Evolutionary conservation across 106 monocot species (phyloP), one percentile per base, ranked within the genome.

Genomic region (Triglochin maritima): DNA sequence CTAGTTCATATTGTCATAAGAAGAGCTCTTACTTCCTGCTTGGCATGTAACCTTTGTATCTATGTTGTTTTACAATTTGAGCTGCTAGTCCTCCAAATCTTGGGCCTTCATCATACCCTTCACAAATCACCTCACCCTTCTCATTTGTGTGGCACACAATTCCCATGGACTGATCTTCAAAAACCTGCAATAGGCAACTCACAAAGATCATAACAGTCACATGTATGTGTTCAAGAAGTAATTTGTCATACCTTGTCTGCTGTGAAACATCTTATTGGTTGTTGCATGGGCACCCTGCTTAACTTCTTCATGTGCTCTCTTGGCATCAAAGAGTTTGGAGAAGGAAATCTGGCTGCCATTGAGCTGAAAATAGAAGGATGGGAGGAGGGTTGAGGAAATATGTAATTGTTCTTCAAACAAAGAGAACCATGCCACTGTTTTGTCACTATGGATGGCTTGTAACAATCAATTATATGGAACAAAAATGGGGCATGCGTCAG

Each of bases 101-200:
- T 13, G 82, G 82, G 17, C 86, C 86, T 66, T 86, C 86, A 56
- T 86, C 86, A 15, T 69, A 72, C 17, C 82, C 86, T 59, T 86
- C 86, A 44, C 86, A 86, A 57, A 87, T 46, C 43, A 83, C 2
- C 29, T 80, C 87, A 17, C 86, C 87, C 7, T 70, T 72, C 17
- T 56, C 72, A 60, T 87, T 76, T 71, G 46, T 73, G 57, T 83
- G 83, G 53, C 83, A 83, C 56, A 78, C 47, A 50, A 83, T 79
- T 13, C 80, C 83, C 41, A 12, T 54, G 2, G 54, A 46, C 41
- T 57, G 60, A 47, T 80, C 80, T 57, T 87, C 78, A 60, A 70
- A 87, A 50, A 81, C 76, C 86, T 83, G 73, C 41, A 5, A 52
- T 52, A 53, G 66, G 52, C 5, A 52, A 52, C 0, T 43, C 0